phyloP scores from a whole-genome alignment of 1,139 yeast genomes.

The Pichia sp. region DNA sequence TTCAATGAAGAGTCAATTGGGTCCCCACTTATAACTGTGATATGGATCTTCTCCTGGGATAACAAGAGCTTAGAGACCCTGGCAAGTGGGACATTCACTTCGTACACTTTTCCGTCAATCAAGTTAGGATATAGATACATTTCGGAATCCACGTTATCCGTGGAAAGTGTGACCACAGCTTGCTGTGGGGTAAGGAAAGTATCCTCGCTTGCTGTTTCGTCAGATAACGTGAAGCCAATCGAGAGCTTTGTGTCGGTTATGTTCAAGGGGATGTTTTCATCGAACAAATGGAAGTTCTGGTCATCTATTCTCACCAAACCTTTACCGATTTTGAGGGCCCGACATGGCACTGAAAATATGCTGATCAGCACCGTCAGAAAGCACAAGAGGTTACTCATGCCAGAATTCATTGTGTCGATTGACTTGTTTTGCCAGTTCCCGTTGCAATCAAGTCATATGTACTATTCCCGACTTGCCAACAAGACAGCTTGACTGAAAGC shows the following conservation, averaged over 20 bases:
- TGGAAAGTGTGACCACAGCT: conserved; percentile 23
- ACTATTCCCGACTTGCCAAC: too few relatives aligned
- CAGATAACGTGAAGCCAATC: conserved; percentile 18
- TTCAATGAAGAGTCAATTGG: conserved; percentile 17
- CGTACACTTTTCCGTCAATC: conserved; percentile 18
- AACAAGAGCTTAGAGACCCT: conserved; percentile 24
- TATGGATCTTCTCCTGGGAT: conserved; percentile 18
- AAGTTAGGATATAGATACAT: conserved; percentile 23
- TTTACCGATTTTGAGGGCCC: conserved; percentile 16
- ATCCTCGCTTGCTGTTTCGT: not conserved
- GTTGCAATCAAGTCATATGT: too few relatives aligned
- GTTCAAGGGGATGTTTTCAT: conserved; percentile 15
- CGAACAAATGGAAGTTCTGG: conserved; percentile 11
- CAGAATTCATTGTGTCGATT: not conserved
- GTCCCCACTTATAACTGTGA: conserved; percentile 30
- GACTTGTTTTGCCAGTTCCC: not conserved
- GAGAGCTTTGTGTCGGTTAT: conserved; percentile 19
- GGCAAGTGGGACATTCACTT: conserved; percentile 16
- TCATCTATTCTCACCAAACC: conserved; percentile 20
- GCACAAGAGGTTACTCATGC: not conserved
- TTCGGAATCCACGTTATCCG: conserved; percentile 14
- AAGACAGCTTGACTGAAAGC: too few relatives aligned
- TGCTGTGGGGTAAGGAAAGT: conserved; percentile 19
- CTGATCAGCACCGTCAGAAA: not conserved
- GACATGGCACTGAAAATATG: not conserved